Percentiles rank a stretch among this genome's conserved stretches.
Conservation (phyloP, 1,284 basidiomycete species). For the Pholiota adiposa region DNA sequence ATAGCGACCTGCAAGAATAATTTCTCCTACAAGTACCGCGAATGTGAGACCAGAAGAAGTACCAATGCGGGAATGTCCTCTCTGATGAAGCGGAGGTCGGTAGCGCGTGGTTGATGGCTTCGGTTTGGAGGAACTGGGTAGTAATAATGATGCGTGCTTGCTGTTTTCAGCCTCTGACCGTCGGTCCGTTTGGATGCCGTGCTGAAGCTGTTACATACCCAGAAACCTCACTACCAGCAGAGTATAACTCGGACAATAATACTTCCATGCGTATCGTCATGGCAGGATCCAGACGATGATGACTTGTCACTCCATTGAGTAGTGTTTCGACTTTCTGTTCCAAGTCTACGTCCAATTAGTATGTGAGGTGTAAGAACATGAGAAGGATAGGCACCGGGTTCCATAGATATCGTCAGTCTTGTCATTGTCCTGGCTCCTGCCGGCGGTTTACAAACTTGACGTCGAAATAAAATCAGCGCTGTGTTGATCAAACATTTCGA, state of each 20-base stretch:
- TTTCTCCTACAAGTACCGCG: constrained; percentile 1
- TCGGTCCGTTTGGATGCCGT: background rate
- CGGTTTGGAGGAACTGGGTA: background rate
- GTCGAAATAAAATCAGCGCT: no score
- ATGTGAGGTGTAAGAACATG: no score
- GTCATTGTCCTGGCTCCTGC: no score
- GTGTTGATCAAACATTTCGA: no score
- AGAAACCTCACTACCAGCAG: background rate
- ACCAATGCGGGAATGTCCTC: background rate
- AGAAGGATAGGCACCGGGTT: no score
- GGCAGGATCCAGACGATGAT: no score
- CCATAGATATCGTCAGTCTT: no score
- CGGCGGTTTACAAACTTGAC: no score
- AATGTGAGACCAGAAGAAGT: background rate
- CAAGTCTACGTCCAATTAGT: no score
- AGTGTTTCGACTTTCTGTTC: no score
- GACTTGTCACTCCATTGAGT: no score
- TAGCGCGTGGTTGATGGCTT: background rate
- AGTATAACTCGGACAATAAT: background rate
- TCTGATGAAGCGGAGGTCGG: background rate
- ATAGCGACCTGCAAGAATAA: background rate
- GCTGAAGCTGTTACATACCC: background rate
- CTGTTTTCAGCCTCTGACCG: background rate
- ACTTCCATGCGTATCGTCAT: background rate
- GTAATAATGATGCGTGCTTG: background rate